A percentile compares a stretch with the other conserved stretches of the same genome.
phyloP scores from a whole-genome alignment of 768 basidiomycete species.

The Serendipita sp. region DNA sequence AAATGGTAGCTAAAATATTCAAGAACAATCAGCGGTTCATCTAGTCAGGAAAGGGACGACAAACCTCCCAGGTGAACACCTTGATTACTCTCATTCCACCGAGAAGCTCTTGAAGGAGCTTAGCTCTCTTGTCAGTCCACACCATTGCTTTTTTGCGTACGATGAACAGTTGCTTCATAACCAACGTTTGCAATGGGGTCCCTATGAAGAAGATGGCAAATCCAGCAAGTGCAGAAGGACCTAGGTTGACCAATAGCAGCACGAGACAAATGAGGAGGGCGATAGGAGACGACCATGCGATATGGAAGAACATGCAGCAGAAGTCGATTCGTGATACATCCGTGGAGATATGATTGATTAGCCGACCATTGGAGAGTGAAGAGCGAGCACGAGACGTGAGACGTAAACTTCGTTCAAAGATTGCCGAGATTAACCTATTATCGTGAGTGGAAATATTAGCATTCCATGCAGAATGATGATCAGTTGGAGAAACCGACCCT shows the following conservation, averaged over 20 bases:
- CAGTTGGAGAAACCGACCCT: too few species aligned
- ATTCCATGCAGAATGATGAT: too few species aligned
- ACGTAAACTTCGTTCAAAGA: conserved; percentile 62
- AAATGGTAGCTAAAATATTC: conserved; percentile 39
- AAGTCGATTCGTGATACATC: conserved; percentile 89
- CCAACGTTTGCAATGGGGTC: conserved; percentile 54
- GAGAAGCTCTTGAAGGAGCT: conserved; percentile 76
- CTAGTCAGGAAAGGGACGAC: not conserved
- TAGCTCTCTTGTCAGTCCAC: conserved; percentile 85
- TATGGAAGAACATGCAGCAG: conserved; percentile 54
- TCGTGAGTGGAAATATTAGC: too few species aligned
- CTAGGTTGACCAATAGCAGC: conserved; percentile 58
- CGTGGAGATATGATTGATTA: conserved; percentile 88
- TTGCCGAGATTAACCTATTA: conserved; percentile 80
- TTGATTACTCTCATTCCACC: conserved; percentile 88
- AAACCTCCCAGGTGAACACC: conserved; percentile 70
- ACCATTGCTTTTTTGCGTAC: conserved; percentile 60
- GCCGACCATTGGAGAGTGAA: conserved; percentile 69
- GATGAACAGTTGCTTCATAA: conserved; percentile 59
- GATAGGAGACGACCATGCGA: conserved; percentile 63
- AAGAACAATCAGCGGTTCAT: conserved; percentile 13
- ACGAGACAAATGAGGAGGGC: conserved; percentile 64
- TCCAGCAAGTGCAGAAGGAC: conserved; percentile 39
- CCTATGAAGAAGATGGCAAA: conserved; percentile 50
- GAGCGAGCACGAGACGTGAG: conserved; percentile 68